phyloP scores from a whole-genome alignment of 129 eudicot genomes.

The Centaurea solstitialis region DNA sequence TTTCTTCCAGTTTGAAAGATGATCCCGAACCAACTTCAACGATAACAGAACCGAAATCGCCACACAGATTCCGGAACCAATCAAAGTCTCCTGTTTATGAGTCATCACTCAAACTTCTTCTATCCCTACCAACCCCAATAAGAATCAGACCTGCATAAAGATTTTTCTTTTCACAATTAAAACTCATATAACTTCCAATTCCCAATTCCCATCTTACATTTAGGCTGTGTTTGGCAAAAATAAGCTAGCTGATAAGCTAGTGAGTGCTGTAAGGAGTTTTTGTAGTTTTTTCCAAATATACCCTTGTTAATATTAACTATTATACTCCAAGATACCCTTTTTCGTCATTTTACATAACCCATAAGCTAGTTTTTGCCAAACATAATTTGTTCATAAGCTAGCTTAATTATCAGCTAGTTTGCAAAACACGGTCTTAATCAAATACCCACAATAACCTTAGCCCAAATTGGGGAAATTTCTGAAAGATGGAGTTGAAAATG shows the following conservation, averaged over 20 bases:
- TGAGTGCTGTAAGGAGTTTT: no score
- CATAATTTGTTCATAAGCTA: no score
- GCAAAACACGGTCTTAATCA: not conserved
- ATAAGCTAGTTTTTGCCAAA: no score
- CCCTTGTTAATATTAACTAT: no score
- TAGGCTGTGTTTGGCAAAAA: not conserved
- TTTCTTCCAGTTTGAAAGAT: slow-evolving; percentile 68
- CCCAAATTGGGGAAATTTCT: not conserved
- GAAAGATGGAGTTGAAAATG: not conserved
- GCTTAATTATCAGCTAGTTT: no score
- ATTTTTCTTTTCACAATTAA: not conserved
- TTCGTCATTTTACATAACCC: no score
- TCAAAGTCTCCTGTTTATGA: slow-evolving; percentile 55
- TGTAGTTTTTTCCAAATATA: no score
- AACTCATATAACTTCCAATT: not conserved
- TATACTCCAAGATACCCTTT: no score
- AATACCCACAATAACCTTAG: not conserved
- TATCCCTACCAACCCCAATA: slow-evolving; percentile 9
- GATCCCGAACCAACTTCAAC: slow-evolving; percentile 60
- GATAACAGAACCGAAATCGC: slow-evolving; percentile 59
- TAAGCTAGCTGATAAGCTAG: no score
- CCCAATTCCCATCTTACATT: not conserved
- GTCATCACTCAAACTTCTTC: slow-evolving; percentile 45
- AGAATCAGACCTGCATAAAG: slow-evolving; percentile 29
- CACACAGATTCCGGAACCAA: slow-evolving; percentile 62